Percentiles rank a stretch among this genome's conserved stretches.
phyloP scores from a whole-genome alignment of 129 eudicot species.

The Arctium minus region DNA sequence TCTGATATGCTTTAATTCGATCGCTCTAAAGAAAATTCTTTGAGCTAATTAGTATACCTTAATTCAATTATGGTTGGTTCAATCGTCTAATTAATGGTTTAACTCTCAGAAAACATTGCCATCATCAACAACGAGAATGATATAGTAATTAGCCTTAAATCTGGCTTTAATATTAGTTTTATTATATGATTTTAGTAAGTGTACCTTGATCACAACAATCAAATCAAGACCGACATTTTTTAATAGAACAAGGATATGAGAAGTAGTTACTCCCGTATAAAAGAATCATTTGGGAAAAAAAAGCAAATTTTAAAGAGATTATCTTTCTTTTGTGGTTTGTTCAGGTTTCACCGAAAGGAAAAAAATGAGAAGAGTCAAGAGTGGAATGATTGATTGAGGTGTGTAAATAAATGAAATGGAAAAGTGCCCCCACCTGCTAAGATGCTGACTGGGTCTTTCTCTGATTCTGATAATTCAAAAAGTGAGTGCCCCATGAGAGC shows the following conservation, averaged over 20 bases:
- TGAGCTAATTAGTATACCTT: background rate
- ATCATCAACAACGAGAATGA: background rate
- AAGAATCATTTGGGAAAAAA: background rate
- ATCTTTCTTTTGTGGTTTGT: slow-evolving; percentile 11
- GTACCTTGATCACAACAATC: slow-evolving; percentile 4
- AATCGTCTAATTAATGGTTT: background rate
- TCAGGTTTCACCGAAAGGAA: slow-evolving; percentile 20
- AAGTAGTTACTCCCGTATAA: background rate
- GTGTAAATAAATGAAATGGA: slow-evolving; percentile 10
- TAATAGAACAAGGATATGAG: background rate
- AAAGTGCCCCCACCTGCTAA: slow-evolving; percentile 28
- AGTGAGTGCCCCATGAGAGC: slow-evolving; percentile 44
- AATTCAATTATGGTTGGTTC: background rate
- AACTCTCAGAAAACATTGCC: background rate
- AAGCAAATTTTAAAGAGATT: slow-evolving; percentile 11
- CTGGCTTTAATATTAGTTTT: no score
- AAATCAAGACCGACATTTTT: background rate
- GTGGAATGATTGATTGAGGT: slow-evolving; percentile 33
- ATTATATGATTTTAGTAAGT: background rate
- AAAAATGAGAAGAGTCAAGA: slow-evolving; percentile 15
- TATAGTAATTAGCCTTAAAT: no score
- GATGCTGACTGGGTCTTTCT: slow-evolving; percentile 22
- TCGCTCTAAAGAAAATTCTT: background rate
- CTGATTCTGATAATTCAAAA: slow-evolving; percentile 30
- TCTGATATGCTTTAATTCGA: background rate